phyloP scores from a whole-genome alignment of 176 grass and related monocot genomes.

The Avena sativa region DNA sequence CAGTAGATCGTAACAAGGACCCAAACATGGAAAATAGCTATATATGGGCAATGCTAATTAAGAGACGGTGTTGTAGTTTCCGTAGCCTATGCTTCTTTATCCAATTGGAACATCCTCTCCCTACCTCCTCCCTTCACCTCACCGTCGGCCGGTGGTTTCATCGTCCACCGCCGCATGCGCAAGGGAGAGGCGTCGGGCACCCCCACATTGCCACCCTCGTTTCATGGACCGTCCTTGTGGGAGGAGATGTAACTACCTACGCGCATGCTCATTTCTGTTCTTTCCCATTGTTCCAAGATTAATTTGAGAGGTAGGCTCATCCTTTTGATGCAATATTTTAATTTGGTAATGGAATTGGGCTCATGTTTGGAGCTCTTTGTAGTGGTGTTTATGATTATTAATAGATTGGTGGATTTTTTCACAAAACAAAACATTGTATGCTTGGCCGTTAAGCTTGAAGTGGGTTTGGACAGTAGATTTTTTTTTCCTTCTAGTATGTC shows the following conservation, averaged over 20 bases:
- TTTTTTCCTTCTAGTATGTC: neutral
- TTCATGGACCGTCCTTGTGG: neutral
- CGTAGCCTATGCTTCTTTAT: neutral
- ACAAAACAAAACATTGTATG: too few species aligned
- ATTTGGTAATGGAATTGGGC: neutral
- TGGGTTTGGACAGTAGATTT: neutral
- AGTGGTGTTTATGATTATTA: too few species aligned
- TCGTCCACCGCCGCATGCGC: conserved; percentile 27
- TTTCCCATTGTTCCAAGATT: neutral
- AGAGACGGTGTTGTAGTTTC: conserved; percentile 2
- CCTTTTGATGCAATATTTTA: neutral
- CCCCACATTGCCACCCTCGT: neutral
- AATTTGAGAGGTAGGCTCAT: conserved; percentile 30
- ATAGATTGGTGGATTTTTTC: too few species aligned
- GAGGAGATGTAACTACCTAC: neutral
- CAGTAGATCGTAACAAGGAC: neutral
- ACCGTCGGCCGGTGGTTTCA: conserved; percentile 31
- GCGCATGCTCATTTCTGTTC: neutral
- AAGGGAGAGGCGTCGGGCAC: conserved; percentile 36
- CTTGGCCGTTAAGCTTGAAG: neutral
- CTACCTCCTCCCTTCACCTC: conserved; percentile 2
- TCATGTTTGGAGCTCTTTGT: neutral
- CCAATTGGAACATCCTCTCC: neutral
- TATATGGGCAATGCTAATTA: conserved; percentile 55
- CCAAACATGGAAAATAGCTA: conserved; percentile 44